These are phyloP conservation scores for Oropetium thomaeum DNA, from an alignment of 176 grass and related monocot genomes.

Conservation along the genomic window DNA sequence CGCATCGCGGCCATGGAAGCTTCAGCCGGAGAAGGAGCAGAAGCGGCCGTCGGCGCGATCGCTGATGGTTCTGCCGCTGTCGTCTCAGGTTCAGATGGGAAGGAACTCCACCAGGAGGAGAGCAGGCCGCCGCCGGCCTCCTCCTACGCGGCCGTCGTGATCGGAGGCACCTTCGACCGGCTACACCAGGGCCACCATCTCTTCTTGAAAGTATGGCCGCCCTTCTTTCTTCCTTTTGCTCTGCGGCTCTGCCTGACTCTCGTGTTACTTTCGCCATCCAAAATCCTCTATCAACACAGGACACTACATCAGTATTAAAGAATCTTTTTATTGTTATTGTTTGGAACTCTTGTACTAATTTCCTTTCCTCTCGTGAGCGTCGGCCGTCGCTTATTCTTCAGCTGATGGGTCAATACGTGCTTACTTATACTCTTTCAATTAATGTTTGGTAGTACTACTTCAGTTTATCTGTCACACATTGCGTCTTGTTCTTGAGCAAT, in stretches of 20 bases:
- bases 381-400: background rate
- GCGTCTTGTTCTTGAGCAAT: background rate
- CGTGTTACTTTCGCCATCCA: background rate
- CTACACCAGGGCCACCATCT: slow-evolving; percentile 81
- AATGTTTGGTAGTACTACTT: background rate
- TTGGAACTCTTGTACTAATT: background rate
- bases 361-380: background rate
- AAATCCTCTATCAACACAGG: background rate
- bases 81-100: background rate
- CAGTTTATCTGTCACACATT: background rate
- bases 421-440: background rate
- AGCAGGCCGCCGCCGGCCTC: background rate
- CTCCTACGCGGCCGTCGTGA: slow-evolving; percentile 53
- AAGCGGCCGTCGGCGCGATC: background rate
- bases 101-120: background rate
- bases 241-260: background rate
- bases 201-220: slow-evolving; percentile 66
- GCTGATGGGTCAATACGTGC: background rate
- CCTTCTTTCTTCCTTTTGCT: background rate
- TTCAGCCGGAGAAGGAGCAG: background rate
- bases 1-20: slow-evolving; percentile 20
- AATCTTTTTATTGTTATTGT: background rate
- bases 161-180: slow-evolving; percentile 91
- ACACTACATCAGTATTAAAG: background rate
- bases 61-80: background rate